Evolutionary conservation across 1,284 basidiomycete genomes (phyloP).

Genomic region (Salmacisia buchloeana): DNA sequence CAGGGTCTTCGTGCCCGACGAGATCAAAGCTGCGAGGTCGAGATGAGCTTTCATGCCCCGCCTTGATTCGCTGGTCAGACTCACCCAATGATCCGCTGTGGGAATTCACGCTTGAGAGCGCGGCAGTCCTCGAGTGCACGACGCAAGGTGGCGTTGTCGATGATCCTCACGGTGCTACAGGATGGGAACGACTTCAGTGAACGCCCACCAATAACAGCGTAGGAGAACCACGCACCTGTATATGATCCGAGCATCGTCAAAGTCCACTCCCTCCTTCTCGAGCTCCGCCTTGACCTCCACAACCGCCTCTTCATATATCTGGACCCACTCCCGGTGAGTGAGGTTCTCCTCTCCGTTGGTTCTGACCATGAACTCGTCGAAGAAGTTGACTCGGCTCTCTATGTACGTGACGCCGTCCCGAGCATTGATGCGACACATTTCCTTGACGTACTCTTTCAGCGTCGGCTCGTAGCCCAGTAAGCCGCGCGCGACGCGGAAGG

Average conservation of each 20-base stretch:
- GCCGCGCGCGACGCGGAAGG: slow-evolving; percentile 47
- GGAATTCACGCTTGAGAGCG: slow-evolving; percentile 66
- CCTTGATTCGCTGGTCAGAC: background rate
- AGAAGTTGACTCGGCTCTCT: slow-evolving; percentile 67
- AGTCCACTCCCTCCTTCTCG: slow-evolving; percentile 10
- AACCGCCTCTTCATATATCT: slow-evolving; percentile 60
- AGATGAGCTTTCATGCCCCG: background rate
- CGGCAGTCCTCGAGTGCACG: slow-evolving; percentile 70
- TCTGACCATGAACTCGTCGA: slow-evolving; percentile 61
- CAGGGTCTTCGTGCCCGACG: slow-evolving; percentile 67
- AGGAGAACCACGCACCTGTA: background rate
- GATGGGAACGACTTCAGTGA: slow-evolving; percentile 50
- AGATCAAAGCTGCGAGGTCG: slow-evolving; percentile 59
- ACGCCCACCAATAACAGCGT: background rate
- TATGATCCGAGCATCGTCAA: slow-evolving; percentile 29
- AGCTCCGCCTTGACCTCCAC: slow-evolving; percentile 52
- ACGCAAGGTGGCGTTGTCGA: slow-evolving; percentile 60
- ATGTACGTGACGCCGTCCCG: slow-evolving; percentile 69
- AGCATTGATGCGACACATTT: slow-evolving; percentile 62
- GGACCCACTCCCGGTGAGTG: slow-evolving; percentile 61
- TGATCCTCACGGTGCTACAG: slow-evolving; percentile 64
- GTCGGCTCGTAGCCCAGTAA: slow-evolving; percentile 55
- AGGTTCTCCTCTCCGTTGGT: slow-evolving; percentile 60
- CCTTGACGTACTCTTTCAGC: slow-evolving; percentile 59
- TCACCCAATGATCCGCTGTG: slow-evolving; percentile 63